phyloP scores from a whole-genome alignment of 1,139 yeast species.

The Candida sp. region DNA sequence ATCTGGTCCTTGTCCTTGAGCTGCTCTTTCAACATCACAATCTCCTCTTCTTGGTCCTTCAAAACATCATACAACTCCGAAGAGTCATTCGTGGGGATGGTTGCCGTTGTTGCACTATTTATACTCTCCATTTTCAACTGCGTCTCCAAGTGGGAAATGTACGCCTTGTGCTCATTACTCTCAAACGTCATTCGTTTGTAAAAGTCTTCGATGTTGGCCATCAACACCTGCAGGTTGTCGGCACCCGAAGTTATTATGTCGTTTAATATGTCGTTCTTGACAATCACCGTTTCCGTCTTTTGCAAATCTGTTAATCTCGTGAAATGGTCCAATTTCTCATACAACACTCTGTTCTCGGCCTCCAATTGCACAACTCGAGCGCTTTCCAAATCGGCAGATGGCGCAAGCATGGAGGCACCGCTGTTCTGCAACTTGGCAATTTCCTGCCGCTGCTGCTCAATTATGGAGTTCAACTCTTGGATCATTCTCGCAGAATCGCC shows the following conservation, averaged over 20 bases:
- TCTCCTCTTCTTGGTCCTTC: conserved; percentile 73
- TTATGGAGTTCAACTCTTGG: conserved; percentile 48
- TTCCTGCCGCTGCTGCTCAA: conserved; percentile 49
- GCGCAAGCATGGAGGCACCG: background rate
- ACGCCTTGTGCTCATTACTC: conserved; percentile 65
- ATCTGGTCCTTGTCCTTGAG: conserved; percentile 76
- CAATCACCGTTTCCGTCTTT: conserved; percentile 55
- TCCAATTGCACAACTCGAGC: conserved; percentile 45
- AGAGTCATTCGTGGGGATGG: background rate
- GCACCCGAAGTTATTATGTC: conserved; percentile 48
- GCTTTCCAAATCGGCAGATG: conserved; percentile 11
- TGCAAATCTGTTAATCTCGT: conserved; percentile 64
- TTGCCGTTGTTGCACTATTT: conserved; percentile 1
- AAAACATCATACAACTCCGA: conserved; percentile 23
- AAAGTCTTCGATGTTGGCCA: conserved; percentile 52
- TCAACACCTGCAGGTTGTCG: conserved; percentile 36
- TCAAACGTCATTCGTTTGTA: conserved; percentile 49
- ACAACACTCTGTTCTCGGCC: conserved; percentile 63
- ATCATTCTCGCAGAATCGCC: conserved; percentile 47
- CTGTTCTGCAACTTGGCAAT: conserved; percentile 27
- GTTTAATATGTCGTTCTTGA: conserved; percentile 59
- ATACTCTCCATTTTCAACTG: conserved; percentile 41
- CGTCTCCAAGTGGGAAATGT: conserved; percentile 64
- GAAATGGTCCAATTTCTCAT: conserved; percentile 72
- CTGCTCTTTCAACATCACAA: conserved; percentile 63